Percentiles rank a stretch among this genome's conserved stretches.
These are phyloP conservation scores for Hypoxylon sp. DNA, from an alignment of 2,329 filamentous ascomycete genomes.

Conservation along the genomic window DNA sequence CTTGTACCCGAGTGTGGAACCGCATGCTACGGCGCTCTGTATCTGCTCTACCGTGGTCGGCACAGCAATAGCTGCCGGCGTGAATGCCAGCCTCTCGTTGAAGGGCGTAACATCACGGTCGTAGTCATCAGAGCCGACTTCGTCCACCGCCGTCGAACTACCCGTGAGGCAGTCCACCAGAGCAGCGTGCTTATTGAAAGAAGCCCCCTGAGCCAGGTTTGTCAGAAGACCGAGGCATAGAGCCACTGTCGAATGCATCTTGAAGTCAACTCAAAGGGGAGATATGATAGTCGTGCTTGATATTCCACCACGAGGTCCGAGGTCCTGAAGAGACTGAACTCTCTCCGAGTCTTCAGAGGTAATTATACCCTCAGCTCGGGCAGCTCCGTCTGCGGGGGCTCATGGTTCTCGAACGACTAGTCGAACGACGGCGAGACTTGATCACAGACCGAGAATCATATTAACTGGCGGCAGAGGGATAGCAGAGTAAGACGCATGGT, in stretches of 20 bases:
- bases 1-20: constrained; percentile 50
- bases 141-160: constrained; percentile 37
- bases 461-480: constrained; percentile 37
- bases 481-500: constrained; percentile 34
- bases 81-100: constrained; percentile 43
- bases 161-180: constrained; percentile 42
- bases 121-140: constrained; percentile 43
- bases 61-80: constrained; percentile 52
- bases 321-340: constrained; percentile 2
- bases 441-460: constrained; percentile 29
- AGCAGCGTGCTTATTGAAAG: constrained; percentile 40
- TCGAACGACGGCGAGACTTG: constrained; percentile 30
- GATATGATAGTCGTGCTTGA: constrained; percentile 12
- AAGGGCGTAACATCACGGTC: constrained; percentile 41
- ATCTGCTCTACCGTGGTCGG: constrained; percentile 54
- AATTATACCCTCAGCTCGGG: constrained; percentile 24
- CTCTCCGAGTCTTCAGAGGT: constrained; percentile 14
- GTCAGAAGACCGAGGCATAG: constrained; percentile 39
- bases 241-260: constrained; percentile 35
- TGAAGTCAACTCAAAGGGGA: constrained; percentile 9
- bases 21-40: constrained; percentile 54
- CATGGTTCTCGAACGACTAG: constrained; percentile 36
- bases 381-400: constrained; percentile 20
- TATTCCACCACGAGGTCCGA: constrained; percentile 6
- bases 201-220: constrained; percentile 34